Evolutionary conservation across 148 eudicot species (phyloP), one percentile per base, ranked within the genome.

Genomic region (Oxyria digyna): DNA sequence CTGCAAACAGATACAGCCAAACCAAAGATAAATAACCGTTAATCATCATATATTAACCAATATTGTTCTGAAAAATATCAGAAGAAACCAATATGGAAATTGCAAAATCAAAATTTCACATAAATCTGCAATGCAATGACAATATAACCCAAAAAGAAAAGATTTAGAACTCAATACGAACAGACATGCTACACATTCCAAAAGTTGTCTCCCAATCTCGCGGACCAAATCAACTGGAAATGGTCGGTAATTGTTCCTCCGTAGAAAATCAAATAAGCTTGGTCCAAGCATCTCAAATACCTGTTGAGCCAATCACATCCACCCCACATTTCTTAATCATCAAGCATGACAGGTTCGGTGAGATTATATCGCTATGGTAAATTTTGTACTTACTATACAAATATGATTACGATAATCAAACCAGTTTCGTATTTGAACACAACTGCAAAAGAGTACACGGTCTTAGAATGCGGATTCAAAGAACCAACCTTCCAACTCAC

Each of bases 251-350:
- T 78, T 93, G 91, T 93, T 93, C 85, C 90, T 93, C 80, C 97
- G 95, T 63, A 93, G 96, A 81, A 93, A 93, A 88, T 93, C 96
- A 79, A 80, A 93, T 86, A 93, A 89, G 85, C 98, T 93, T 85
- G 98, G 98, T 78, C 98, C 98, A 83, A 93, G 98, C 98, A 86
- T 93, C 96, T 93, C 98, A 87, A 93, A 93, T 62, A 93, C 98
- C 98, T 93, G 98, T 85, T 81, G 70, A 81, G 74, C 79, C 89
- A 87, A 85, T 84, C 83, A 73, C 79, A 85, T 81, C 74, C 88
- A 85, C 81, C 72, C 31, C 80, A 80, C 70, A 80, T 71, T 67
- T 78, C 80, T 87, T 84, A 93, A 87, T 67, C 84, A 82, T 87
- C 87, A 75, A 38, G 67, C 74, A 73, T 62, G 77, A 74, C 73